Evolutionary conservation across 805 yeast species (phyloP), one percentile per base, ranked within the genome.

Genomic region (Komagataella populi): DNA sequence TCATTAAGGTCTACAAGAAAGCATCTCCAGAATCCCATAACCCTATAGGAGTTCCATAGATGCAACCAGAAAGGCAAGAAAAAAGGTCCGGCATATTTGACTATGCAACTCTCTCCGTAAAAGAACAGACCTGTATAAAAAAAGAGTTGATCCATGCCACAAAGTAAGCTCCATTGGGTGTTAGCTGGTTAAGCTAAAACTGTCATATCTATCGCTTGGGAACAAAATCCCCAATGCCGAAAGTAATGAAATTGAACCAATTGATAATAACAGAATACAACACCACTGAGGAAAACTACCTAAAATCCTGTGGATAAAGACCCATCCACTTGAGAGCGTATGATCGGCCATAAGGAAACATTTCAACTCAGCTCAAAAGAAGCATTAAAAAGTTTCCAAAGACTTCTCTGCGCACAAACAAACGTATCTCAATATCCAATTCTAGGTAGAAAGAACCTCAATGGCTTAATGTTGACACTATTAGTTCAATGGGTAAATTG

Each of bases 131-230:
- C 65, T 59, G 60, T 60, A 53, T 54, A 52, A 52, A 51, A 53
- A 56, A 56, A 53, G 57, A 57, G 52, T 20, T 44, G 23, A 44
- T 18, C 20, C 20, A 44, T 44, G 23, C 23, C 23, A 44, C 72
- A 80, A 83, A 81, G 83, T 83, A 80, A 83, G 89, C 89, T 83
- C 88, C 89, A 83, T 83, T 82, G 88, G 77, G 89, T 82, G 82
- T 70, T 63, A 52, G 56, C 55, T 53, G 57, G 62, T 64, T 58
- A 45, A 14, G 54, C 52, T 54, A 63, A 80, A 81, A 77, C 80
- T 80, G 86, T 77, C 76, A 83, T 82, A 76, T 77, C 89, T 83
- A 72, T 82, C 77, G 83, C 81, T 74, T 79, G 72, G 47, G 49
- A 46, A 47, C 22, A 22, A 46, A 44, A 52, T 51, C 48, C 43